These are phyloP conservation scores for Entomortierella chlamydospora DNA, from an alignment of 192 early-diverging fungal genomes.

Conservation along the genomic window DNA sequence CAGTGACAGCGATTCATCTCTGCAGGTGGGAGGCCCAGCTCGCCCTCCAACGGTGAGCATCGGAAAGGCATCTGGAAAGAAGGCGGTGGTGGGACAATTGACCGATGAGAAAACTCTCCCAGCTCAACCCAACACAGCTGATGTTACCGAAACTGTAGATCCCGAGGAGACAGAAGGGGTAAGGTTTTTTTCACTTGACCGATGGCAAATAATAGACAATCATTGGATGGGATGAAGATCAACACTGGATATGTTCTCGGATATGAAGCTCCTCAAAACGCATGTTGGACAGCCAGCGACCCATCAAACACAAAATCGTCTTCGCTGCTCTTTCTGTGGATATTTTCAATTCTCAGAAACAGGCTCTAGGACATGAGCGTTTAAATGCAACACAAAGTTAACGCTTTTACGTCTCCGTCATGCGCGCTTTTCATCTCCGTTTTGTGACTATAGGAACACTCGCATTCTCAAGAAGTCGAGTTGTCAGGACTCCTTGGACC, in stretches of 20 bases:
- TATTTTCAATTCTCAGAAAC: too few species aligned
- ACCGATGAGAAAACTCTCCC: constrained; percentile 26
- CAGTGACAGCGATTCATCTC: constrained; percentile 31
- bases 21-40: constrained; percentile 8
- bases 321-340: too few species aligned
- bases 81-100: constrained; percentile 21
- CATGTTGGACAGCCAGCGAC: too few species aligned
- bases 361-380: too few species aligned
- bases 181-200: constrained; percentile 11
- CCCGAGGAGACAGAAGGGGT: constrained; percentile 32
- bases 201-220: background rate
- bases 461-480: constrained; percentile 41
- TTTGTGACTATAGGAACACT: constrained; percentile 13
- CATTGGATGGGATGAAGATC: too few species aligned
- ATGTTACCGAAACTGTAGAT: constrained; percentile 7
- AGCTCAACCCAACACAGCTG: constrained; percentile 17
- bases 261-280: too few species aligned
- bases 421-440: background rate
- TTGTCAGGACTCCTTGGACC: constrained; percentile 71
- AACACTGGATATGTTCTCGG: background rate
- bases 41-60: constrained; percentile 38
- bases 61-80: constrained; percentile 41
- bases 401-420: too few species aligned
- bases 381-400: too few species aligned
- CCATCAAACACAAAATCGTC: too few species aligned